phyloP scores from a whole-genome alignment of 179 eudicot species.

The Spergularia azorica region DNA sequence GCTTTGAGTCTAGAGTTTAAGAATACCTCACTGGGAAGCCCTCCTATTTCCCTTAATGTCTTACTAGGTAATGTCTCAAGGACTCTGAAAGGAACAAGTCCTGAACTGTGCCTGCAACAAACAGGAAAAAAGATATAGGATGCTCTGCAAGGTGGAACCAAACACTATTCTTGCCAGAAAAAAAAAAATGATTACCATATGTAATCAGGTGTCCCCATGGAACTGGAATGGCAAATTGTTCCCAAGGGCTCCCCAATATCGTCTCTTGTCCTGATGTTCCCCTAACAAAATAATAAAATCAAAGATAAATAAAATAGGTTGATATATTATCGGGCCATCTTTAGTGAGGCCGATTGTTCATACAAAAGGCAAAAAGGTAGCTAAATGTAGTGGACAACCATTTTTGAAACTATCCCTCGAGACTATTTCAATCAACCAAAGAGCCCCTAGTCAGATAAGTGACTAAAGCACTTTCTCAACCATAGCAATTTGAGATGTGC shows the following conservation, averaged over 20 bases:
- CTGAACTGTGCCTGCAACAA: constrained; percentile 58
- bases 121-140: constrained; percentile 1
- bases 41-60: constrained; percentile 47
- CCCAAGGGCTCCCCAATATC: constrained; percentile 56
- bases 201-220: constrained; percentile 76
- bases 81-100: constrained; percentile 68
- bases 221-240: constrained; percentile 67
- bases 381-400: background rate
- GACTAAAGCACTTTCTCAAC: background rate
- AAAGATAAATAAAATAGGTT: background rate
- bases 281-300: constrained; percentile 36
- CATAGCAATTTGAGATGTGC: background rate
- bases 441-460: background rate
- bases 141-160: constrained; percentile 9
- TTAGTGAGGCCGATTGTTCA: background rate
- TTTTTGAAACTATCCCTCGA: background rate
- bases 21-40: constrained; percentile 72
- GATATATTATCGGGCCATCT: background rate
- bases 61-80: constrained; percentile 61
- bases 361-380: background rate
- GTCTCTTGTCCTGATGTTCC: constrained; percentile 52
- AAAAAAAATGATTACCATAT: constrained; percentile 50
- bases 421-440: background rate
- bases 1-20: background rate
- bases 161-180: background rate